These are phyloP conservation scores for Heliocybe sulcata DNA, from an alignment of 1,284 basidiomycete species.

Conservation along the genomic window DNA sequence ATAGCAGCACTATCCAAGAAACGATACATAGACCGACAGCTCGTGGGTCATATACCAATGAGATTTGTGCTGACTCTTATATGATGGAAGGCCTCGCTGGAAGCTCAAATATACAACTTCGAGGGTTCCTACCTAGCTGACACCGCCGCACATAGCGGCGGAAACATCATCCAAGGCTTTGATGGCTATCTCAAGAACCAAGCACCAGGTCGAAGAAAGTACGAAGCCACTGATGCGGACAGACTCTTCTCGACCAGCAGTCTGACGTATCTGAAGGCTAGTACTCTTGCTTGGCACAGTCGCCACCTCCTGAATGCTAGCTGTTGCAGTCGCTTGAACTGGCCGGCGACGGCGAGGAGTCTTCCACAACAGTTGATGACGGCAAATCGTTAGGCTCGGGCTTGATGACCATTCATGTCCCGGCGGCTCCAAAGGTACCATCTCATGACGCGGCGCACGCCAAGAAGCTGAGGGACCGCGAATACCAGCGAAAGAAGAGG, in stretches of 20 bases:
- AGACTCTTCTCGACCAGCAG: conserved; percentile 77
- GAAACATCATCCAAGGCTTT: conserved; percentile 79
- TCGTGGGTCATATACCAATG: conserved; percentile 44
- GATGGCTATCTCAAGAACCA: conserved; percentile 78
- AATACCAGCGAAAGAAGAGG: conserved; percentile 70
- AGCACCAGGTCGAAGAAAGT: conserved; percentile 53
- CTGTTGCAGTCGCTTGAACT: conserved; percentile 58
- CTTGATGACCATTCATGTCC: background rate
- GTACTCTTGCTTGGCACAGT: conserved; percentile 7
- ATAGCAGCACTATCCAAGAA: conserved; percentile 64
- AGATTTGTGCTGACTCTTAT: conserved; percentile 1
- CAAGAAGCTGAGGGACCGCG: conserved; percentile 66
- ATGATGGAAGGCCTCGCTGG: background rate
- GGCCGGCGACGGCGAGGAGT: conserved; percentile 65
- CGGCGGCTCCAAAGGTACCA: background rate
- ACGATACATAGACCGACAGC: conserved; percentile 60
- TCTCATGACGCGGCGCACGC: conserved; percentile 45
- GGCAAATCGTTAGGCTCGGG: conserved; percentile 40
- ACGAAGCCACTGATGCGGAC: conserved; percentile 69
- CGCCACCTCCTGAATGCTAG: background rate
- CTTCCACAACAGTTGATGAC: conserved; percentile 48
- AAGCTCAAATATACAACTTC: conserved; percentile 67
- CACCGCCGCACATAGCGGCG: conserved; percentile 64
- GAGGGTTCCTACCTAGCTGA: conserved; percentile 70
- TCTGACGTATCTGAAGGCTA: conserved; percentile 61